Evolutionary conservation across 2,329 filamentous ascomycete genomes (phyloP), one percentile per base, ranked within the genome.

Genomic region (Neofusicoccum sp.): DNA sequence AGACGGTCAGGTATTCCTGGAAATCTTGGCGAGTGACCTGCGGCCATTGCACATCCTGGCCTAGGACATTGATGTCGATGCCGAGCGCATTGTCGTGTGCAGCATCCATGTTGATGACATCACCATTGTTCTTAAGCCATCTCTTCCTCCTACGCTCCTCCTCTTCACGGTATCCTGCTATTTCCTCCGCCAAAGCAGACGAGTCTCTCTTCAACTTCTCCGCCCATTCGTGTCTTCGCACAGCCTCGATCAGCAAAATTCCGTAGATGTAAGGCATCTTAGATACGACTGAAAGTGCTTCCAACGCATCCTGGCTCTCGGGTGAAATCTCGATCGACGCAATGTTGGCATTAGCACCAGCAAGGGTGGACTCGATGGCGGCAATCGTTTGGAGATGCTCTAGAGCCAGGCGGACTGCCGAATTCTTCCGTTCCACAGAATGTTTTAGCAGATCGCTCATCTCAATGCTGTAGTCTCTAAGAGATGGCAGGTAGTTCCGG

Each of bases 191-290:
- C 31, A 99, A 80, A 0, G 90, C 92, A 2, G 91, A 88, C 0
- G 94, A 95, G 71, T 98, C 95, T 2, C 86, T 85, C 73, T 90
- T 92, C 75, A 98, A 89, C 77, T 96, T 97, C 59, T 96, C 92
- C 29, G 70, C 87, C 93, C 95, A 99, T 77, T 97, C 93, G 37
- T 88, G 88, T 28, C 95, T 88, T 63, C 91, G 87, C 44, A 97
- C 87, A 14, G 92, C 90, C 77, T 99, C 95, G 3, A 92, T 86
- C 22, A 96, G 81, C 64, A 97, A 90, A 2, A 93, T 93, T 0
- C 93, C 93, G 74, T 98, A 99, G 69, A 96, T 88, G 63, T 90
- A 89, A 0, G 95, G 95, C 34, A 98, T 84, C 66, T 93, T 88
- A 47, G 93, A 89, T 39, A 97, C 89, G 28, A 92, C 82, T 16